Evolutionary conservation across 345 rosid species (phyloP).

Genomic region (Atalantia buxifolia): DNA sequence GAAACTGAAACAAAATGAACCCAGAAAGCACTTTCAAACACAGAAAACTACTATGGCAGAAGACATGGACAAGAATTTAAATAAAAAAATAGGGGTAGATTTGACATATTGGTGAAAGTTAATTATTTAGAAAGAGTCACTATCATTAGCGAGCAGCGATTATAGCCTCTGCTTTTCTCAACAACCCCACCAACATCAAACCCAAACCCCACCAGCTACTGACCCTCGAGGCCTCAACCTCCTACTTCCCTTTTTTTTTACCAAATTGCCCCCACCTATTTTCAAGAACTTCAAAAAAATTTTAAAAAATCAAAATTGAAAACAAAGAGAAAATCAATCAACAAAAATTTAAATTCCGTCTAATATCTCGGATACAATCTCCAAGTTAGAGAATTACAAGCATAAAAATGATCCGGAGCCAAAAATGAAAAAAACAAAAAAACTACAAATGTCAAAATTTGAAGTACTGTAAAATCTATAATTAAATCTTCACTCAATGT

Average conservation of each 20-base stretch:
- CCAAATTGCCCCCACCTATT: conserved; percentile 8
- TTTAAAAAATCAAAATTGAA: too few species aligned
- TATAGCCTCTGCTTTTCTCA: conserved; percentile 24
- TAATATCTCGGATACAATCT: conserved; percentile 20
- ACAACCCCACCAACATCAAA: conserved; percentile 38
- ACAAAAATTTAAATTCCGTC: conserved; percentile 9
- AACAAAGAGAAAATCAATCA: neutral
- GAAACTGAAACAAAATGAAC: neutral
- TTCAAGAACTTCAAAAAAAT: neutral
- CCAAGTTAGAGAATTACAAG: conserved; percentile 15
- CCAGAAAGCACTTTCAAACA: neutral
- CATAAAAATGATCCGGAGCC: conserved; percentile 13
- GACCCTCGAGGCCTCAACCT: neutral
- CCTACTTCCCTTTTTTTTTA: neutral
- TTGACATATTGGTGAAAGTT: neutral
- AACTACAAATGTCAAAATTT: neutral
- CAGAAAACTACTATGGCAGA: too few species aligned
- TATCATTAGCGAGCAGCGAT: conserved; percentile 17
- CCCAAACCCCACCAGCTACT: conserved; percentile 24
- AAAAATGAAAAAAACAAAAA: neutral
- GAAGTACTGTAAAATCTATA: neutral
- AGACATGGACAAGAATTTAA: neutral
- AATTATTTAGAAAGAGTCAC: conserved; percentile 7
- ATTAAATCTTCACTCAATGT: conserved; percentile 17
- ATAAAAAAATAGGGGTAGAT: neutral